Evolutionary conservation across 139 green algal genomes (phyloP).

Genomic region (Marvania coccoides): DNA sequence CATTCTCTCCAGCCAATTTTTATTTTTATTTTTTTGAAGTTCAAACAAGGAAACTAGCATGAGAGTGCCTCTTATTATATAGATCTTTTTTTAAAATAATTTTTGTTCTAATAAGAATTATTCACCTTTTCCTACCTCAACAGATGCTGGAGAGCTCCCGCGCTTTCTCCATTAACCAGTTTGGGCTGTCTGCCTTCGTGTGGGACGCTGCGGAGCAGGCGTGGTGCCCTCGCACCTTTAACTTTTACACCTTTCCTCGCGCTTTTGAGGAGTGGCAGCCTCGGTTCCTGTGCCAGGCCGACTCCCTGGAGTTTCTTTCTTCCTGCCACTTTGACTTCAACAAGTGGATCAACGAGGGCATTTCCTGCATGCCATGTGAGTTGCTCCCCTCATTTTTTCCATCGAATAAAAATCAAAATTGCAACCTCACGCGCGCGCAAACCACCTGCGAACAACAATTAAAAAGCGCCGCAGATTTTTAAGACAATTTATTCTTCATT

Average conservation of each 20-base stretch:
- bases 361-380: slow-evolving; percentile 53
- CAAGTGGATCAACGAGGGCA: slow-evolving; percentile 62
- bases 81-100: too few species aligned
- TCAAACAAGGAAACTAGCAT: too few species aligned
- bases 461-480: too few species aligned
- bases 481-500: too few species aligned
- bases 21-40: too few species aligned
- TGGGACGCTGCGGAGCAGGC: slow-evolving; percentile 18
- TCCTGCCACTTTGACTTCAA: slow-evolving; percentile 77
- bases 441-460: too few species aligned
- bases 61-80: too few species aligned
- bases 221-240: slow-evolving; percentile 56
- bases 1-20: slow-evolving; percentile 14
- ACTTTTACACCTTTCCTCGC: slow-evolving; percentile 75
- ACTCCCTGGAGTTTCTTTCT: slow-evolving; percentile 56
- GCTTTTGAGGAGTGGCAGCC: slow-evolving; percentile 33
- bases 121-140: too few species aligned
- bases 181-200: slow-evolving; percentile 56
- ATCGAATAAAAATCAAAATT: too few species aligned
- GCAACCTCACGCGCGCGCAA: too few species aligned
- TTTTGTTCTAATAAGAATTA: too few species aligned
- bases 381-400: too few species aligned
- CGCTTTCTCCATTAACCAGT: slow-evolving; percentile 63
- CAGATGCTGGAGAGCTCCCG: slow-evolving; percentile 38
- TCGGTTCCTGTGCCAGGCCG: slow-evolving; percentile 59